Evolutionary conservation across 768 basidiomycete species (phyloP), one percentile per base, ranked within the genome.

Genomic region (Rhizopogon rudus): DNA sequence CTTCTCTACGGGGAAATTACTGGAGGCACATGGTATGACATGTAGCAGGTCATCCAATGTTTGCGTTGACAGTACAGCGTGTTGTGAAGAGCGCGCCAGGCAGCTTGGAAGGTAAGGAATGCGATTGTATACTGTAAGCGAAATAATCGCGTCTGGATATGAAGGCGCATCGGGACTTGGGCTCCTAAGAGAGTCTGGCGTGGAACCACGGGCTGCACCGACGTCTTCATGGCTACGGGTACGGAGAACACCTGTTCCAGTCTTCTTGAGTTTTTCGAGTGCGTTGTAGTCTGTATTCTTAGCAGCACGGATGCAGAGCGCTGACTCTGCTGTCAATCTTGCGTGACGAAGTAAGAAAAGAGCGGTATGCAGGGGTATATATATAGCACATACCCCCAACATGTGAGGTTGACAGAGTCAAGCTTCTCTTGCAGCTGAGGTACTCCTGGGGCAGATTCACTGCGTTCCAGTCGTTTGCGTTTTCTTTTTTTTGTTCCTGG

Each of bases 201-300:
- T 31, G 0, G 58, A 44, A 8, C 33, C 29, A 16, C 25, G 25
- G 16, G 40, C 44, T 13, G 20, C 43, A 33, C 37, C 16, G 12
- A 49, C 20, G 14, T 14, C 10, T 17, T 25, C 37, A 29, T 12
- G 14, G 17, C 40, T 55, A 52, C 20, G 48, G 9, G 20, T 29
- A 16, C 3, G 33, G 12, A 40, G 55, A 72, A 54, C 62, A 80
- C 83, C 60, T 71, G 61, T 53, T 67, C 67, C 68, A 2, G 59
- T 63, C 45, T 54, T 60, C 50, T 70, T 70, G 45, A 62, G 51
- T 1, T 56, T 28, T 3, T 66, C 67, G 3, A 87, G 68, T 6
- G 78, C 76, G 62, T 91, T 91, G 50, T 80, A 77, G 63, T 91
- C 89, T 0, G 86, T 76, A 61, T 81, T 81, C 62, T 79, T 85